A percentile compares a stretch with the other conserved stretches of the same genome.
phyloP scores from a whole-genome alignment of 2,329 filamentous ascomycete genomes.

The Leptographium procerum region DNA sequence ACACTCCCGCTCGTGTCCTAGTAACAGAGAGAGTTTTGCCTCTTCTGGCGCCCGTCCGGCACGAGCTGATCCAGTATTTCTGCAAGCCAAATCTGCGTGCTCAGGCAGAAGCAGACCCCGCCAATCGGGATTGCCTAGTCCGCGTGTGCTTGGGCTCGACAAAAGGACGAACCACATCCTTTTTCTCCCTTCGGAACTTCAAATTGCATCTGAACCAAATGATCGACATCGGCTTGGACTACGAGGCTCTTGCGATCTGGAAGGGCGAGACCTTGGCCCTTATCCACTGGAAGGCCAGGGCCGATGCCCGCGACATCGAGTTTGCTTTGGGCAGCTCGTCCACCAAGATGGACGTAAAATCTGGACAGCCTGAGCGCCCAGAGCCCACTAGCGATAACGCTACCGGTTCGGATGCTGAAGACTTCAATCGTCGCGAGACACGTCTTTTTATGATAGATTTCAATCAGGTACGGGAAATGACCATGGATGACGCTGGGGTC shows the following conservation, averaged over 20 bases:
- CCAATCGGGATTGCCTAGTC: slow-evolving; percentile 12
- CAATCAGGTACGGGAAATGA: not conserved
- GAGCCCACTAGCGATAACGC: not conserved
- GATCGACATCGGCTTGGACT: not conserved
- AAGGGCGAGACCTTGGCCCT: not conserved
- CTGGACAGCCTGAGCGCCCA: not conserved
- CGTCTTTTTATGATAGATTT: slow-evolving; percentile 1
- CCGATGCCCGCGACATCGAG: slow-evolving; percentile 1
- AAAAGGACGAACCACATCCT: not conserved
- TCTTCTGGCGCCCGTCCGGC: slow-evolving; percentile 11
- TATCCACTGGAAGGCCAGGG: slow-evolving; percentile 1
- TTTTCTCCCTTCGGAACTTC: slow-evolving; percentile 3
- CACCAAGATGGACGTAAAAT: not conserved
- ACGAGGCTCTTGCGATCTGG: not conserved
- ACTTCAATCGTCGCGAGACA: not conserved
- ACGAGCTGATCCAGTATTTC: slow-evolving; percentile 14
- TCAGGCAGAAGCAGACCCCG: slow-evolving; percentile 1
- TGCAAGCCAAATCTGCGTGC: slow-evolving; percentile 9
- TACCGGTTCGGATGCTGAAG: not conserved
- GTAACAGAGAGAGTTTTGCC: slow-evolving; percentile 15
- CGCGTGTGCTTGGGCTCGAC: slow-evolving; percentile 12
- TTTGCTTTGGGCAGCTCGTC: slow-evolving; percentile 1
- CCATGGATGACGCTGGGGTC: not conserved
- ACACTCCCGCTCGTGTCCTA: slow-evolving; percentile 12
- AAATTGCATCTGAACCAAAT: slow-evolving; percentile 4